Evolutionary conservation across 179 eudicot genomes (phyloP).

Genomic region (Beta macrorhiza): DNA sequence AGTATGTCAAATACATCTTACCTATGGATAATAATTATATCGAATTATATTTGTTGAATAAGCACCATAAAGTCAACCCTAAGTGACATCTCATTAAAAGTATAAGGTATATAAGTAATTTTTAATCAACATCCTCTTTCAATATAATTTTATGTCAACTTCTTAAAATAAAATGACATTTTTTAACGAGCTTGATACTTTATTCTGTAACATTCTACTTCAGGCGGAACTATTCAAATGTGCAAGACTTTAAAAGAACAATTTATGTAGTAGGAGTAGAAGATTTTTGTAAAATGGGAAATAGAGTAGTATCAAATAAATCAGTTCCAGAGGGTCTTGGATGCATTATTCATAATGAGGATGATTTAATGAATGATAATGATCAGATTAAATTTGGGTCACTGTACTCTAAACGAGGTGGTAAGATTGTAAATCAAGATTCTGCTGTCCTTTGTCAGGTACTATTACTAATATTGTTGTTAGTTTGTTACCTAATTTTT

Average conservation of each 20-base stretch:
- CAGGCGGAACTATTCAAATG: conserved; percentile 18
- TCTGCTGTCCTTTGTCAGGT: conserved; percentile 32
- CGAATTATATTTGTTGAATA: too few species aligned
- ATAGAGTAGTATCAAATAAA: neutral
- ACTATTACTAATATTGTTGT: neutral
- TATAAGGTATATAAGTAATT: too few species aligned
- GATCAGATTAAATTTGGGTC: conserved; percentile 12
- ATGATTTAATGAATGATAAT: conserved; percentile 1
- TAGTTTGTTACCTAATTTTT: neutral
- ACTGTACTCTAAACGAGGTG: conserved; percentile 24
- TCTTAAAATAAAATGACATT: too few species aligned
- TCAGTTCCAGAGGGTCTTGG: conserved; percentile 28
- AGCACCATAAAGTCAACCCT: too few species aligned
- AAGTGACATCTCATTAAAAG: too few species aligned
- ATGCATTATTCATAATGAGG: conserved; percentile 21
- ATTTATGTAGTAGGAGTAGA: neutral
- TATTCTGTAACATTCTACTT: too few species aligned
- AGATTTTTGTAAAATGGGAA: conserved; percentile 25
- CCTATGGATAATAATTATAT: too few species aligned
- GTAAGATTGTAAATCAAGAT: conserved; percentile 31
- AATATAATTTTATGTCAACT: too few species aligned
- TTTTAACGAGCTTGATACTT: too few species aligned
- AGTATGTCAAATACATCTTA: too few species aligned
- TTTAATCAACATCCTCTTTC: too few species aligned
- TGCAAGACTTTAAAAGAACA: neutral